These are phyloP conservation scores for Jamesozyma hellenica DNA, from an alignment of 805 yeast species.

Conservation along the genomic window DNA sequence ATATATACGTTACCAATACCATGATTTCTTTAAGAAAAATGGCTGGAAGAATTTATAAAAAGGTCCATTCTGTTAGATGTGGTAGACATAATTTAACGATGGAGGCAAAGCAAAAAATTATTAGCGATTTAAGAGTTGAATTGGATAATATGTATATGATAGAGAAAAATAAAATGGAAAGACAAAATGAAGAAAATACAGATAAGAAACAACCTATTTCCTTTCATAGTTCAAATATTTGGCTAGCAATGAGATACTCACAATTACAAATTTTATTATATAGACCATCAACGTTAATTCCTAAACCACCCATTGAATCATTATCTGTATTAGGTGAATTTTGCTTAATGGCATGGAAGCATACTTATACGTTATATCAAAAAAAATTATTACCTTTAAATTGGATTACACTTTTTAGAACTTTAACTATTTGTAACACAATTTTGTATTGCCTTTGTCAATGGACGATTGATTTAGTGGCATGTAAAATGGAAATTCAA, in stretches of 20 bases:
- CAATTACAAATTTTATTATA: conserved; percentile 38
- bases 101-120: conserved; percentile 29
- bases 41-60: conserved; percentile 38
- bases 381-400: conserved; percentile 37
- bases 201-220: conserved; percentile 18
- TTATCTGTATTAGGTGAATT: conserved; percentile 37
- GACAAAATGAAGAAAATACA: conserved; percentile 9
- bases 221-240: conserved; percentile 28
- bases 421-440: conserved; percentile 39
- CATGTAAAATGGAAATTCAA: conserved; percentile 38
- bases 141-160: conserved; percentile 22
- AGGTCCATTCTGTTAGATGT: conserved; percentile 38
- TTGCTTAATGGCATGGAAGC: conserved; percentile 37
- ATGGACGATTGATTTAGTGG: conserved; percentile 37
- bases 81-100: conserved; percentile 23
- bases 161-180: conserved; percentile 20
- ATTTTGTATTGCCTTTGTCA: conserved; percentile 38
- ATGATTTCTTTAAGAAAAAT: conserved; percentile 37
- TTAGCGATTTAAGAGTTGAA: conserved; percentile 29
- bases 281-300: conserved; percentile 41
- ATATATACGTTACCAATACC: conserved; percentile 32
- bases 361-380: conserved; percentile 37
- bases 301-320: conserved; percentile 34
- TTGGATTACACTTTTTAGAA: conserved; percentile 41
- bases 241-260: conserved; percentile 36